Evolutionary conservation across 148 eudicot species (phyloP).

Genomic region (Diospyros lotus): DNA sequence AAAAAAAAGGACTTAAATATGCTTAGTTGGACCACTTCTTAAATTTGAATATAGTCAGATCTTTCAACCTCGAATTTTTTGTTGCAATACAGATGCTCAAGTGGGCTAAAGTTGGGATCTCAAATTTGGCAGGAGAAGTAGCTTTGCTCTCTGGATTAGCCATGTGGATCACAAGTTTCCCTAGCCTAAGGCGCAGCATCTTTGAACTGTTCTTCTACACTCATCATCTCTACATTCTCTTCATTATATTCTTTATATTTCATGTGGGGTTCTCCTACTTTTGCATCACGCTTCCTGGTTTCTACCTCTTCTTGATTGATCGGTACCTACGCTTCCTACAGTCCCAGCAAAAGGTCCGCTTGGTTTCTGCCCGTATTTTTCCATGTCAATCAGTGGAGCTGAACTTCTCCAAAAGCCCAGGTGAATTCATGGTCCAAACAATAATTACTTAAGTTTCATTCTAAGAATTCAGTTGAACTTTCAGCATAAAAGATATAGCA

Average conservation of each 20-base stretch:
- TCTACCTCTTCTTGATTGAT: slow-evolving; percentile 49
- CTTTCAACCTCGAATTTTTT: background rate
- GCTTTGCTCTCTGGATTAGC: slow-evolving; percentile 33
- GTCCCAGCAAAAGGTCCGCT: slow-evolving; percentile 34
- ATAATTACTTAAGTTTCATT: background rate
- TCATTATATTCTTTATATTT: slow-evolving; percentile 32
- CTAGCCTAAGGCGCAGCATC: slow-evolving; percentile 30
- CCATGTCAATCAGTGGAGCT: slow-evolving; percentile 63
- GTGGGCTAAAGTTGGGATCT: slow-evolving; percentile 30
- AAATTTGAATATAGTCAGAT: too few species aligned
- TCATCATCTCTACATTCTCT: slow-evolving; percentile 44
- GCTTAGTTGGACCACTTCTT: too few species aligned
- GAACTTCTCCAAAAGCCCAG: slow-evolving; percentile 61
- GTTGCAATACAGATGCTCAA: slow-evolving; percentile 28
- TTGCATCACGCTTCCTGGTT: slow-evolving; percentile 38
- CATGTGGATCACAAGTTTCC: slow-evolving; percentile 43
- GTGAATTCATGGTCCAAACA: slow-evolving; percentile 6
- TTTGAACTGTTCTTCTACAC: slow-evolving; percentile 57
- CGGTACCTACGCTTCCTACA: slow-evolving; percentile 43
- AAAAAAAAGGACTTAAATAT: too few species aligned
- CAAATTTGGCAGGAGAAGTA: slow-evolving; percentile 44
- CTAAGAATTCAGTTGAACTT: background rate
- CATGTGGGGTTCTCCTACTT: slow-evolving; percentile 38
- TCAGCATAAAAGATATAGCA: background rate
- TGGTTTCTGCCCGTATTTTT: slow-evolving; percentile 49